Percentiles rank a stretch among this genome's conserved stretches.
Evolutionary conservation across 352 stramenopile genomes (phyloP).

Genomic region (Phytopythium boreale): DNA sequence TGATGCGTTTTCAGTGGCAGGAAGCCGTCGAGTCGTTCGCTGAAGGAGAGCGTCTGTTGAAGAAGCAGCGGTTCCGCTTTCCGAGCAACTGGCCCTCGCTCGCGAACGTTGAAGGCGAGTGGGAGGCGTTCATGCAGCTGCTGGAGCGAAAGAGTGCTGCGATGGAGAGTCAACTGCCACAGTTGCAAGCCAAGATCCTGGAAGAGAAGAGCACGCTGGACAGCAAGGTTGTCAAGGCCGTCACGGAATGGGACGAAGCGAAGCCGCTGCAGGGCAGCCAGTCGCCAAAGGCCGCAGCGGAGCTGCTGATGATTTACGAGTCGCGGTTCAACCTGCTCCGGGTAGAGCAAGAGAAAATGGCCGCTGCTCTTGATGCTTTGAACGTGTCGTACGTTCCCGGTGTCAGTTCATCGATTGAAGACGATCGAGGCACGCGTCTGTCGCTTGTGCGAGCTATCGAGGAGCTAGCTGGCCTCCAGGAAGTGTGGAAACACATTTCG

Average conservation of each 20-base stretch:
- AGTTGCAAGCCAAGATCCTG: slow-evolving; percentile 97
- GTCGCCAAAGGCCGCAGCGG: slow-evolving; percentile 66
- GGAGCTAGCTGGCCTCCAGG: slow-evolving; percentile 94
- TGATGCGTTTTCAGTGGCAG: slow-evolving; percentile 70
- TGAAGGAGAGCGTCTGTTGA: slow-evolving; percentile 95
- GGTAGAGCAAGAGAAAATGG: slow-evolving; percentile 94
- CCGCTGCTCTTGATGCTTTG: slow-evolving; percentile 94
- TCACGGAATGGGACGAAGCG: slow-evolving; percentile 74
- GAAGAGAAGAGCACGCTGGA: slow-evolving; percentile 93
- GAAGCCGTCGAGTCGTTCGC: slow-evolving; percentile 86
- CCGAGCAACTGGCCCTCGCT: slow-evolving; percentile 95
- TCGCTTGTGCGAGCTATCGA: slow-evolving; percentile 77
- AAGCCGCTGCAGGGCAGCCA: slow-evolving; percentile 79
- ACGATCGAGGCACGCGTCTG: slow-evolving; percentile 73
- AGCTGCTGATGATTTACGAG: slow-evolving; percentile 83
- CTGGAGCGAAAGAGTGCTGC: slow-evolving; percentile 85
- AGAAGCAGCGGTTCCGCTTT: slow-evolving; percentile 96
- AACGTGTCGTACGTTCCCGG: slow-evolving; percentile 71
- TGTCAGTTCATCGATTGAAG: slow-evolving; percentile 54
- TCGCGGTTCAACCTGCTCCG: slow-evolving; percentile 79
- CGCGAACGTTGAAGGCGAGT: slow-evolving; percentile 95
- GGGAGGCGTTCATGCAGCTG: slow-evolving; percentile 92
- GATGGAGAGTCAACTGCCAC: slow-evolving; percentile 97
- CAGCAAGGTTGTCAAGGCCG: slow-evolving; percentile 73
- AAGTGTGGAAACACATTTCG: slow-evolving; percentile 96